Evolutionary conservation across 2,329 filamentous ascomycete genomes (phyloP).

Genomic region (Fusarium sp.): DNA sequence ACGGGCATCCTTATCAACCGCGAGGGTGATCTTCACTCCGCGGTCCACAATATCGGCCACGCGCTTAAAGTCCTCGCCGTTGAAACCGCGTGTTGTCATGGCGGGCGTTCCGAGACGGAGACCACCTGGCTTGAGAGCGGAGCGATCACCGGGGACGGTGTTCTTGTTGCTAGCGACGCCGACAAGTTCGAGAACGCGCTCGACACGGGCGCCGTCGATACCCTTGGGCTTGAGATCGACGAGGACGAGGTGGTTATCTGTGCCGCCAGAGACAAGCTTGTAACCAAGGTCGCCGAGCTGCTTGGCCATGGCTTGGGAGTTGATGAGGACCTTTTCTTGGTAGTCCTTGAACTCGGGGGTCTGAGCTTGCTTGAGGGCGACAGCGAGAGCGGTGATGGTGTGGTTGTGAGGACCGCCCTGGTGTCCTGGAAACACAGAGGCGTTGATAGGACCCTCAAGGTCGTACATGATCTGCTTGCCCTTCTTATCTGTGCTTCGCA

Average conservation of each 20-base stretch:
- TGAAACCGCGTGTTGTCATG: conserved; percentile 93
- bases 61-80: conserved; percentile 82
- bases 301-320: conserved; percentile 85
- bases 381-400: conserved; percentile 93
- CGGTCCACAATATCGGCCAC: conserved; percentile 86
- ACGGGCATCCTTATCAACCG: conserved; percentile 76
- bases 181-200: conserved; percentile 87
- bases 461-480: conserved; percentile 82
- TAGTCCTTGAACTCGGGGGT: conserved; percentile 89
- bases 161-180: conserved; percentile 98
- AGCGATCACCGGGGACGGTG: conserved; percentile 92
- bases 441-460: conserved; percentile 91
- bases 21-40: conserved; percentile 79
- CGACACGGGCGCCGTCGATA: conserved; percentile 87
- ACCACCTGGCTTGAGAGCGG: conserved; percentile 89
- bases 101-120: conserved; percentile 92
- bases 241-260: conserved; percentile 94
- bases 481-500: conserved; percentile 84
- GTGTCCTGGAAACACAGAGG: conserved; percentile 95
- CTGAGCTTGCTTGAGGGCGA: conserved; percentile 91
- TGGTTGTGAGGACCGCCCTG: conserved; percentile 98
- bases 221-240: conserved; percentile 87
- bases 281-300: conserved; percentile 76
- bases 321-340: conserved; percentile 86
- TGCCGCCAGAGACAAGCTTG: conserved; percentile 89